Percentiles rank a stretch among this genome's conserved stretches.
Conservation (phyloP, 495 filamentous ascomycete species). For the Aspergillus sparsus region DNA sequence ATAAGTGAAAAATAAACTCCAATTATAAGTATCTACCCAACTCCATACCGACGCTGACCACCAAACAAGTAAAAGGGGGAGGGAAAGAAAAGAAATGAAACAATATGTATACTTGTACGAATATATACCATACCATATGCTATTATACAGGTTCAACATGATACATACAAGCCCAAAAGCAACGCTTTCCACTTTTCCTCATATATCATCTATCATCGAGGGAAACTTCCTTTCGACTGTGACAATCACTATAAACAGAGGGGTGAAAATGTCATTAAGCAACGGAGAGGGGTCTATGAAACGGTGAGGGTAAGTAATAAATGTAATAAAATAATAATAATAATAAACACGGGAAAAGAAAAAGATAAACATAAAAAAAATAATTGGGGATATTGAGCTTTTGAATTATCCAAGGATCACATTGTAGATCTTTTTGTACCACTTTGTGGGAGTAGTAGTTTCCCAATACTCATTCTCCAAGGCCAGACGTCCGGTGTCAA, state of each 20-base stretch:
- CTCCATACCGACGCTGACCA: slow-evolving; percentile 21
- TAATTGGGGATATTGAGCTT: no score
- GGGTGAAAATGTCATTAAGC: not conserved
- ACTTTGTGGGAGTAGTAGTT: slow-evolving; percentile 44
- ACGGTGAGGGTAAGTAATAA: not conserved
- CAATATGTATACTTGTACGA: not conserved
- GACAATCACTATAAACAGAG: not conserved
- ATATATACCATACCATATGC: no score
- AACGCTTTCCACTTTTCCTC: no score
- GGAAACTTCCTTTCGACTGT: not conserved
- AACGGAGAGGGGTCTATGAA: no score
- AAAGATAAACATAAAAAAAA: not conserved
- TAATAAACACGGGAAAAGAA: not conserved
- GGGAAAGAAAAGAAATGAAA: not conserved
- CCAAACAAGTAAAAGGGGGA: not conserved
- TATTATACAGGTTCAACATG: no score
- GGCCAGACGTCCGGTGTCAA: slow-evolving; percentile 47
- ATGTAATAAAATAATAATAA: not conserved
- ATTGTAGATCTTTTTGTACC: slow-evolving; percentile 36
- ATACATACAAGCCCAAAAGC: no score
- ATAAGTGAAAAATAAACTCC: not conserved
- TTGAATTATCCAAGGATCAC: slow-evolving; percentile 26
- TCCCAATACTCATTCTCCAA: slow-evolving; percentile 50
- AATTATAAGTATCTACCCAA: slow-evolving; percentile 18
- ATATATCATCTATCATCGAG: not conserved